Percentiles rank a stretch among this genome's conserved stretches.
Conservation (phyloP, 73 alveolate genomes). For the Symbiodinium pilosum region DNA sequence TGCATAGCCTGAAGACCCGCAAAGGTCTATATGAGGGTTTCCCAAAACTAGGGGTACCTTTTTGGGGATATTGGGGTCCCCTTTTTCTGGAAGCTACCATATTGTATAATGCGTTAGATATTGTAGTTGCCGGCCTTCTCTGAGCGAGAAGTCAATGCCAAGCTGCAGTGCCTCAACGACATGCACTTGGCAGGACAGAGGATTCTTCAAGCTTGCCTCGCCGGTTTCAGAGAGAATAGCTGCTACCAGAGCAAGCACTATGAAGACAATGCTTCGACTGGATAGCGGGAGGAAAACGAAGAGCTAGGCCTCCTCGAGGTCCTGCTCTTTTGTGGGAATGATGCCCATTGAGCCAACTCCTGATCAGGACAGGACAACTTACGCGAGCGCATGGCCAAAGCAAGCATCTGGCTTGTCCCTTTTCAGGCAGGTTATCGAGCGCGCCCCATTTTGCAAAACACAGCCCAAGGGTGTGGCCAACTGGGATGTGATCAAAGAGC, state of each 20-base stretch:
- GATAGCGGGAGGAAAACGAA: background rate
- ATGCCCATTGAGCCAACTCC: constrained; percentile 91
- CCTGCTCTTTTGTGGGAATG: constrained; percentile 70
- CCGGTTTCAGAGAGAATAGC: too few relatives aligned
- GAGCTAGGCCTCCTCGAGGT: constrained; percentile 83
- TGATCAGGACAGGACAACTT: background rate
- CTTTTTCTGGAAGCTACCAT: too few relatives aligned
- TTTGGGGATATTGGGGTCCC: too few relatives aligned
- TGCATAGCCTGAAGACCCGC: constrained; percentile 59
- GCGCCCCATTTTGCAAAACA: too few relatives aligned
- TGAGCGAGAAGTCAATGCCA: constrained; percentile 76
- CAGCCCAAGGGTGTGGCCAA: constrained; percentile 1
- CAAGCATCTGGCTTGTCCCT: too few relatives aligned
- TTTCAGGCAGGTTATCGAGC: too few relatives aligned
- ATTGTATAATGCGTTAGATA: too few relatives aligned
- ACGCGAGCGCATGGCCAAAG: background rate
- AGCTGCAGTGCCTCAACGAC: constrained; percentile 63
- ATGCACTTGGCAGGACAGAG: background rate
- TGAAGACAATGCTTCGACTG: background rate
- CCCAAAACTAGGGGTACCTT: too few relatives aligned
- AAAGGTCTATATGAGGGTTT: background rate
- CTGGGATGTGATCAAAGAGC: constrained; percentile 95
- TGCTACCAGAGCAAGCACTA: background rate
- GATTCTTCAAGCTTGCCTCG: background rate
- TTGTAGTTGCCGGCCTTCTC: constrained; percentile 86